phyloP scores from a whole-genome alignment of 768 basidiomycete species.

The Suillus bovinus region DNA sequence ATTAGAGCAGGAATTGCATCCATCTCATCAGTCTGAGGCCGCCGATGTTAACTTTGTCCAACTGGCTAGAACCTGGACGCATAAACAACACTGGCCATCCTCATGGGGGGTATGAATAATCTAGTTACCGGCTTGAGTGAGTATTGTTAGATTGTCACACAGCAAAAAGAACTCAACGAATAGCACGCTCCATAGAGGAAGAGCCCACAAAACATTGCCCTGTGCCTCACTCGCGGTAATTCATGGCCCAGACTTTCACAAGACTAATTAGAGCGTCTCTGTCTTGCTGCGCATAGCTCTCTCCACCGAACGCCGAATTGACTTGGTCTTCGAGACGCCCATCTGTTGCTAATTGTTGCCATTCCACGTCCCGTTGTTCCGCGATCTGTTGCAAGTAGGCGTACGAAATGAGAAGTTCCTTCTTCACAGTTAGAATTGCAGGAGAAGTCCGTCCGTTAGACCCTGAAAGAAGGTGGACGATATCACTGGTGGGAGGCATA shows the following conservation, averaged over 20 bases:
- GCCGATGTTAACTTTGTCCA: neutral
- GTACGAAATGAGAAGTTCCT: slow-evolving; percentile 40
- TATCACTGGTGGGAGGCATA: slow-evolving; percentile 9
- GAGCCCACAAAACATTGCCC: neutral
- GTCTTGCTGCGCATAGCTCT: slow-evolving; percentile 7
- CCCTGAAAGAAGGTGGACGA: slow-evolving; percentile 32
- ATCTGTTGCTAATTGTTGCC: slow-evolving; percentile 30
- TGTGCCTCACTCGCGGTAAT: slow-evolving; percentile 7
- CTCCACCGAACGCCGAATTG: slow-evolving; percentile 25
- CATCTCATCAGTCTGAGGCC: neutral
- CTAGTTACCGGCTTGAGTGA: neutral
- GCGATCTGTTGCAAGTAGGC: slow-evolving; percentile 34
- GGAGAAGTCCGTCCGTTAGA: slow-evolving; percentile 17
- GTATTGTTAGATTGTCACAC: neutral
- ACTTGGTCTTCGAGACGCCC: slow-evolving; percentile 29
- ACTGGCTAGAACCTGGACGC: neutral
- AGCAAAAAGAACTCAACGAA: neutral
- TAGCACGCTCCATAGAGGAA: neutral
- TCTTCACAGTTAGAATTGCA: slow-evolving; percentile 34
- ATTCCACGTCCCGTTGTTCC: slow-evolving; percentile 34
- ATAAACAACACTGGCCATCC: neutral
- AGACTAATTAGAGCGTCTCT: slow-evolving; percentile 3
- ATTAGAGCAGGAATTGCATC: neutral
- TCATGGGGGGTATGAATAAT: neutral
- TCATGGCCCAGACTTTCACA: slow-evolving; percentile 9